Base-by-base conservation (phyloP, 2,329 filamentous ascomycete genomes). In the Cercospora citrullina region DNA sequence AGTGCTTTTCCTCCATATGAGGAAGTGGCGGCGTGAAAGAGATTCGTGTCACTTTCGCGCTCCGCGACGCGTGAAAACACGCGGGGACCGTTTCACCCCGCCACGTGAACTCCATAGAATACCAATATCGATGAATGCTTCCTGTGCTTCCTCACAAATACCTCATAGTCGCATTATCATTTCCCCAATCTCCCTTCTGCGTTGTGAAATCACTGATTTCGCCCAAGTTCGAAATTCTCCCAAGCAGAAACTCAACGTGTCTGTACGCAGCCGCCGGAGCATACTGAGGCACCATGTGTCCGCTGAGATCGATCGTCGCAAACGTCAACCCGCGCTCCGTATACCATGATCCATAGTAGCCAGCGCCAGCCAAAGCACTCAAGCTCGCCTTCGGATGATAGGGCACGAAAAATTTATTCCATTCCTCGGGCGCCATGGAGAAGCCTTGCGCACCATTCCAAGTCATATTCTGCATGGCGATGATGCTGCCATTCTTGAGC, bases 401-500 rank as follows among this genome's bases (percentile, higher is more conserved):
- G 0, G 91, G 91, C 0, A 93, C 89, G 76, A 87, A 92, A 75
- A 92, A 89, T 2, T 88, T 87, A 62, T 87, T 84, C 72, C 74
- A 79, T 16, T 74, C 48, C 1, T 76, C 77, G 0, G 91, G 91
- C 0, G 80, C 78, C 1, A 78, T 76, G 71, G 89, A 86, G 82
- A 94, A 94, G 0, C 91, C 92, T 62, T 90, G 86, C 53, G 83
- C 77, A 4, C 91, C 91, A 66, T 87, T 87, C 88, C 89, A 94
- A 0, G 90, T 93, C 88, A 94, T 92, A 81, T 93, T 93, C 76
- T 94, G 91, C 67, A 94, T 89, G 1, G 86, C 85, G 6, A 92
- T 81, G 1, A 94, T 82, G 0, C 90, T 90, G 16, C 91, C 91
- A 76, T 91, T 90, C 74, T 84, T 82, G 26, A 90, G 81, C 9